A percentile compares a stretch with the other conserved stretches of the same genome.
Conservation (phyloP, 805 yeast genomes). For the Lipomyces sp. region DNA sequence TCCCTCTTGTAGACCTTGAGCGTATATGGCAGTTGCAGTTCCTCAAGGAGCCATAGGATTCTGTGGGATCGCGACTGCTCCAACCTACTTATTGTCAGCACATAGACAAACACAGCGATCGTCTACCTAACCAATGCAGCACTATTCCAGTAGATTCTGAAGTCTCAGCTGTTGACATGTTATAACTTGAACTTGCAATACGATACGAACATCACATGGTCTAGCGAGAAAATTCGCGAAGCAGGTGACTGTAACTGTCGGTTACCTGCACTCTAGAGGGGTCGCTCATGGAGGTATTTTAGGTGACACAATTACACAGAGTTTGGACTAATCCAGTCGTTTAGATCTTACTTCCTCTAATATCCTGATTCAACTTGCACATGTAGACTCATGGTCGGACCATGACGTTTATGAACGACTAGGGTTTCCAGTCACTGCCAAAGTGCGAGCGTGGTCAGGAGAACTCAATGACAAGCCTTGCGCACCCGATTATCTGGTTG, state of each 20-base stretch:
- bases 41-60: constrained; percentile 67
- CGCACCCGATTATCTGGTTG: constrained; percentile 6
- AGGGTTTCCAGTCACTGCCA: not conserved
- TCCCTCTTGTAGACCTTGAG: constrained; percentile 59
- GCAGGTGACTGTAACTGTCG: constrained; percentile 2
- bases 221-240: not conserved
- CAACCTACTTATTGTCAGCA: constrained; percentile 45
- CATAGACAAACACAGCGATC: too few species aligned
- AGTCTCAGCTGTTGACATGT: too few species aligned
- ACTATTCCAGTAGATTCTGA: too few species aligned
- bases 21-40: constrained; percentile 59
- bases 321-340: not conserved
- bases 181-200: too few species aligned
- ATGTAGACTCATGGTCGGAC: constrained; percentile 2
- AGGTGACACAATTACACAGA: not conserved
- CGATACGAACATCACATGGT: too few species aligned
- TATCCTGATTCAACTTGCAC: constrained; percentile 1
- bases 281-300: constrained; percentile 5
- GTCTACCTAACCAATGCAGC: too few species aligned
- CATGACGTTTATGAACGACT: not conserved
- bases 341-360: constrained; percentile 1
- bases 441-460: not conserved
- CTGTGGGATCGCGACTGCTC: constrained; percentile 64
- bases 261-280: not conserved
- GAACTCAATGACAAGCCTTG: not conserved